Evolutionary conservation across 345 rosid genomes (phyloP).

Genomic region (Gossypium longicalyx): DNA sequence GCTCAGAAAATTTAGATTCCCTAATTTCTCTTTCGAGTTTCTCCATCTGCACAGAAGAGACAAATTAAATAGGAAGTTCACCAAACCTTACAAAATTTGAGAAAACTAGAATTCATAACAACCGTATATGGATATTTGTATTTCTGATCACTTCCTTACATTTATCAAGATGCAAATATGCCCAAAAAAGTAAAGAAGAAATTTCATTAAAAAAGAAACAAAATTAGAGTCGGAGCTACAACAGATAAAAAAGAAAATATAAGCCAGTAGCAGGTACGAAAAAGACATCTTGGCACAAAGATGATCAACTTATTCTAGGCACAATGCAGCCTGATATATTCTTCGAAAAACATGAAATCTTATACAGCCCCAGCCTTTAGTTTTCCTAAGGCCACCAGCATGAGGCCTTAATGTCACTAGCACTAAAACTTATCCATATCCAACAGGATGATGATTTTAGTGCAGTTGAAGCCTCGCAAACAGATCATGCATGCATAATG

Average conservation of each 20-base stretch:
- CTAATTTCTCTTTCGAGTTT: constrained; percentile 79
- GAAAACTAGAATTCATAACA: neutral
- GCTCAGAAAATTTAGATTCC: constrained; percentile 88
- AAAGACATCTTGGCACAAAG: neutral
- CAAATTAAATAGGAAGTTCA: neutral
- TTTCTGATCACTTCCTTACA: neutral
- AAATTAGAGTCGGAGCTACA: neutral
- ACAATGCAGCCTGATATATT: neutral
- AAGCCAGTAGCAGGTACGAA: neutral
- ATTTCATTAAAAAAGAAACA: neutral
- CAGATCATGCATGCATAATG: neutral
- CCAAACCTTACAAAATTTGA: neutral
- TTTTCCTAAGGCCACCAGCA: neutral
- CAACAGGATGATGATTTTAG: neutral
- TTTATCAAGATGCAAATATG: neutral
- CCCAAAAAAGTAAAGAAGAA: neutral
- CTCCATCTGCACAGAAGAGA: constrained; percentile 65
- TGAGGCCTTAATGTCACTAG: neutral
- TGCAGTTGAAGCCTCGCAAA: neutral
- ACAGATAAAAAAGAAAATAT: neutral
- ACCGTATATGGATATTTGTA: neutral
- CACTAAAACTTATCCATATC: neutral
- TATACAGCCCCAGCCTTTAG: neutral
- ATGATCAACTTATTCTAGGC: neutral
- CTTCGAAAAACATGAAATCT: neutral